Percentiles rank a stretch among this genome's conserved stretches.
Conservation (phyloP, 106 monocot genomes). For the Dioscorea dumetorum region DNA sequence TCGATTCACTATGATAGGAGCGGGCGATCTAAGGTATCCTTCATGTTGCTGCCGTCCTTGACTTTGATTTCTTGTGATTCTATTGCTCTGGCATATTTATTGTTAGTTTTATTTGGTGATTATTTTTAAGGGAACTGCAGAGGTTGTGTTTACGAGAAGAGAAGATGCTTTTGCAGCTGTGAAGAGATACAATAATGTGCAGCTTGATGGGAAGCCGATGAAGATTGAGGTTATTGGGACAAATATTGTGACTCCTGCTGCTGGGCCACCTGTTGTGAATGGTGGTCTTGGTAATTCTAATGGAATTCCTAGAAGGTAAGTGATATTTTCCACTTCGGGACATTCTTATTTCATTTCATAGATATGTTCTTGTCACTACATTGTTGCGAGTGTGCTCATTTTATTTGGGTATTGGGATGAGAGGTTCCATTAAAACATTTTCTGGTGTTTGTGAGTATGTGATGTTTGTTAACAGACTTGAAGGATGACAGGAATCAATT, state of each 20-base stretch:
- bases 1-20: constrained; percentile 86
- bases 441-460: too few species aligned
- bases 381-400: neutral
- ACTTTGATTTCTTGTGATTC: neutral
- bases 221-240: constrained; percentile 90
- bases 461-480: too few species aligned
- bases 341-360: neutral
- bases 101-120: neutral
- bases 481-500: too few species aligned
- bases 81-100: neutral
- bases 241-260: constrained; percentile 49
- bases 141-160: constrained; percentile 84
- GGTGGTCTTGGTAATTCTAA: constrained; percentile 35
- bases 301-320: constrained; percentile 57
- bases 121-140: constrained; percentile 79
- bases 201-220: constrained; percentile 98
- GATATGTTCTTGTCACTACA: too few species aligned
- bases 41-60: neutral
- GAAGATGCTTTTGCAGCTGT: constrained; percentile 81
- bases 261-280: constrained; percentile 27
- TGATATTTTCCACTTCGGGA: neutral
- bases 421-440: too few species aligned
- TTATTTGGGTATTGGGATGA: neutral
- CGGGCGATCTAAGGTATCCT: constrained; percentile 81
- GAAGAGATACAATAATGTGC: constrained; percentile 98